Evolutionary conservation across 1,284 basidiomycete species (phyloP).

Genomic region (Leccinum variabile): DNA sequence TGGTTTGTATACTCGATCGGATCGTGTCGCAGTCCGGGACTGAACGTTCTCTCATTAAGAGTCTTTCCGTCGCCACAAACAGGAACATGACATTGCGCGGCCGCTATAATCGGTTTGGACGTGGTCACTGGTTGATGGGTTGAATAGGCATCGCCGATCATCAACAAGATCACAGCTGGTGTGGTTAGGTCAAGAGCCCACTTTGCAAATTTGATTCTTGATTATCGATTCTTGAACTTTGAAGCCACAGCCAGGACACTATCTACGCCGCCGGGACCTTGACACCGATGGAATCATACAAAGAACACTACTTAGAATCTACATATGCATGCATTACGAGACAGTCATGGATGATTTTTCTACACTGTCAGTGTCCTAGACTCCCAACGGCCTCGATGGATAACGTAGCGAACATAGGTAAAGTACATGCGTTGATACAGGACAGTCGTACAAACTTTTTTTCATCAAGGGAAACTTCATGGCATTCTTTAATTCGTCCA

Average conservation of each 20-base stretch:
- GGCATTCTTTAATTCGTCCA: neutral
- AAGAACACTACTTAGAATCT: neutral
- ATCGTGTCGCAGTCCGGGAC: neutral
- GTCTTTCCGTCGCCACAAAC: neutral
- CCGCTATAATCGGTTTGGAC: neutral
- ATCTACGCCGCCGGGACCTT: neutral
- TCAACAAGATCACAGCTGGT: too few species aligned
- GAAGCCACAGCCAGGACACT: neutral
- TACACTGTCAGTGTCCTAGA: neutral
- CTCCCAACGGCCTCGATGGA: neutral
- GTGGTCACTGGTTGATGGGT: neutral
- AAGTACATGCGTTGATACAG: conserved; percentile 5
- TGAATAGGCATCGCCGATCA: neutral
- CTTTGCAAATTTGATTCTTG: too few species aligned
- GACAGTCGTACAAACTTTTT: neutral
- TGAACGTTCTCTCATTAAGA: neutral
- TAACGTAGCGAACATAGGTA: neutral
- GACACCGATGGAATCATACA: neutral
- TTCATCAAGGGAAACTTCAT: neutral
- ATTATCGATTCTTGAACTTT: too few species aligned
- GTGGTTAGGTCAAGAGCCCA: too few species aligned
- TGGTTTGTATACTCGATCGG: neutral
- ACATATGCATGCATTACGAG: neutral
- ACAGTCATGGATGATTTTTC: neutral
- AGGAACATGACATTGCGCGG: neutral